Evolutionary conservation across 306 rosid genomes (phyloP), one percentile per base, ranked within the genome.

Genomic region (Vigna mungo): DNA sequence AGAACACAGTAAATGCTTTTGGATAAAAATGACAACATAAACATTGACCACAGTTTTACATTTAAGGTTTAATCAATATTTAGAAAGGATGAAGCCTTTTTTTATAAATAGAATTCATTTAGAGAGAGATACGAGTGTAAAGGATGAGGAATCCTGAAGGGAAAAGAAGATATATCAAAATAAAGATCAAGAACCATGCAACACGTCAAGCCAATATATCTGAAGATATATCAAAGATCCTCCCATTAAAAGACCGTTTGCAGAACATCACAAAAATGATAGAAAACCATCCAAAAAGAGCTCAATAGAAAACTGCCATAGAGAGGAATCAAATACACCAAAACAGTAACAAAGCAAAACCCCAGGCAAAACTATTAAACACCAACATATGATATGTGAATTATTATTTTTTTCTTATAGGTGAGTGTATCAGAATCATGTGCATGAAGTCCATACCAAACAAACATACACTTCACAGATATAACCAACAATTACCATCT

Each of bases 311-410:
- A 15, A 17, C 27, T n/a, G 7, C 7, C 25, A 8, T 34, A 48
- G 23, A 37, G n/a, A 39, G 70, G 51, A 64, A 64, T 39, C 70
- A 64, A 37, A 64, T 64, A 37, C 32, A 64, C 70, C 9, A 18
- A 39, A 39, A 66, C 71, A 43, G 53, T 20, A 66, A 43, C 71
- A 41, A 64, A 10, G n/a, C 9, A 64, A 21, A 64, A 37, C 17
- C 48, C 48, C 51, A 17, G n/a, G 1, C 27, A 63, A n/a, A 37
- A 37, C 15, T 3, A 36, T 36, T 21, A 36, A 36, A 63, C 69
- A 36, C 13, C 13, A 63, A 20, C 41, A 20, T 20, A 34, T 66
- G 11, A 66, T 39, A 41, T 9, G 23, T 21, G 25, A 39, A 32
- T 4, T 20, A 18, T 18, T 18, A 30, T 3, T 66, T 43, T 41